These are phyloP conservation scores for Sporisorium sorghi DNA, from an alignment of 1,284 basidiomycete species.

Conservation along the genomic window DNA sequence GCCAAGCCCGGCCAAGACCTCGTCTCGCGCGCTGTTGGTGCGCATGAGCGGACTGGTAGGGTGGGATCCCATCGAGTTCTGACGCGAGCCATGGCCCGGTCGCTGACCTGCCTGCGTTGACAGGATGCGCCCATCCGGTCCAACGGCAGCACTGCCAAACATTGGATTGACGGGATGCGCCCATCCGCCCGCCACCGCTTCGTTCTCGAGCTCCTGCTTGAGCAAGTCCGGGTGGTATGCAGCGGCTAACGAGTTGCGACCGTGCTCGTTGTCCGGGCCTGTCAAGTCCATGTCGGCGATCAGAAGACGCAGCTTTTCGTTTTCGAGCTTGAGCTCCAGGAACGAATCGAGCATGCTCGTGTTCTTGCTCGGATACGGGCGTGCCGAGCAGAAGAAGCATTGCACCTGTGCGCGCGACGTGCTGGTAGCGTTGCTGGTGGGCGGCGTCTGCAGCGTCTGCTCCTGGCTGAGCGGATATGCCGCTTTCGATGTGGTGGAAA, in stretches of 20 bases:
- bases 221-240: slow-evolving; percentile 49
- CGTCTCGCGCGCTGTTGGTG: slow-evolving; percentile 33
- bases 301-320: slow-evolving; percentile 57
- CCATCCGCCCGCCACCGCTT: slow-evolving; percentile 23
- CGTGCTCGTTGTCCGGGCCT: slow-evolving; percentile 32
- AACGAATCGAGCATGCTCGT: slow-evolving; percentile 65
- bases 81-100: slow-evolving; percentile 27
- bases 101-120: slow-evolving; percentile 11
- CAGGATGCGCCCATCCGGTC: slow-evolving; percentile 37
- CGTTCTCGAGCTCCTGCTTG: slow-evolving; percentile 51
- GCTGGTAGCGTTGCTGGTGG: slow-evolving; percentile 38
- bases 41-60: slow-evolving; percentile 49
- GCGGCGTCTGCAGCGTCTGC: slow-evolving; percentile 44
- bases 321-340: slow-evolving; percentile 66
- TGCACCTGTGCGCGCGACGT: slow-evolving; percentile 36
- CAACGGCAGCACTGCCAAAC: slow-evolving; percentile 37
- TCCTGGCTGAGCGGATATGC: slow-evolving; percentile 44
- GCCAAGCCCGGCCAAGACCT: slow-evolving; percentile 39
- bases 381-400: slow-evolving; percentile 62
- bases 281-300: slow-evolving; percentile 52
- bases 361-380: slow-evolving; percentile 62
- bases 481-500: slow-evolving; percentile 24
- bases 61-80: slow-evolving; percentile 43
- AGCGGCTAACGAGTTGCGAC: slow-evolving; percentile 27
- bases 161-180: slow-evolving; percentile 37